Evolutionary conservation across 148 eudicot species (phyloP), one percentile per base, ranked within the genome.

Genomic region (Simmondsia chinensis): DNA sequence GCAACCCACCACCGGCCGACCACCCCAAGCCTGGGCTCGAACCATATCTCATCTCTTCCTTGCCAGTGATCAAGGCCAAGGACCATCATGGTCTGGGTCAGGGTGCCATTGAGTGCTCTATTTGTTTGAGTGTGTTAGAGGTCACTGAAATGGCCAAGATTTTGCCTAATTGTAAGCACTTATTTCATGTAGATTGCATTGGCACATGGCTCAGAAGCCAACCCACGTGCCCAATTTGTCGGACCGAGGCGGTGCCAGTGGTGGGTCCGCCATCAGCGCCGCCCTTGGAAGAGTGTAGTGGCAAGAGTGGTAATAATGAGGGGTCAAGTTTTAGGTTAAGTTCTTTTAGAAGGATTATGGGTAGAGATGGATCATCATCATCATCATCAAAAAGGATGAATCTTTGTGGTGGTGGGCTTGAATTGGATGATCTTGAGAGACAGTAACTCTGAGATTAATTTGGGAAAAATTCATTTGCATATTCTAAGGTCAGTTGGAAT

Each of bases 141-240:
- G 69, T 57, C 6, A 65, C 23, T 27, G 74, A 76, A 7, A 12
- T 49, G 27, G 72, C 48, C 16, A 48, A 78, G 46, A 11, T 53
- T 22, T 40, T 81, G 35, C 80, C 89, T 4, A 71, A 71, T 10
- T 81, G 89, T 13, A 65, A 65, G 24, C 89, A 81, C 31, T 37
- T 52, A 25, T 81, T 81, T 39, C 89, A 81, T 40, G 54, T 39
- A n/a, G 73, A 59, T 19, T 81, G 89, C 64, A 60, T 81, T 13
- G 83, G 73, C 18, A 70, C 18, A 48, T 76, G 89, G 83, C 54
- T 76, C 3, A 14, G 28, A 4, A 35, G 66, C 8, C 71, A 68
- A 3, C 36, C 80, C 2, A 76, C 73, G 2, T 81, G 89, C 24
- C 83, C 89, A 6, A 44, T 76, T 26, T 81, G 89, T 56, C 73